Evolutionary conservation across 2,329 filamentous ascomycete species (phyloP).

Genomic region (Penicillium sp.): DNA sequence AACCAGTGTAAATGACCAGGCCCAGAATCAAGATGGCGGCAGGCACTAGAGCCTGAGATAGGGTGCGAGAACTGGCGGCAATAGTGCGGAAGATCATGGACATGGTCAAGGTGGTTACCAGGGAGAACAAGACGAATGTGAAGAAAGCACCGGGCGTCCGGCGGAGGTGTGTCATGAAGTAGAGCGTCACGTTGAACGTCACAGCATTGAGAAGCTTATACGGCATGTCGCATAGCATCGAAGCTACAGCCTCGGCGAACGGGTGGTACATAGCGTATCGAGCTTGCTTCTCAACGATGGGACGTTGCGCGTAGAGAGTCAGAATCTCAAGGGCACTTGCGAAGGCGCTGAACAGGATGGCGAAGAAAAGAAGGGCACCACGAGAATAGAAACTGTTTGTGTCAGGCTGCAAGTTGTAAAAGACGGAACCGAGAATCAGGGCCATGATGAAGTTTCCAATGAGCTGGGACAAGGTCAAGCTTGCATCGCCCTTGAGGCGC

Average conservation of each 20-base stretch:
- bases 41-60: conserved; percentile 53
- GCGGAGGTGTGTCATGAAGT: conserved; percentile 80
- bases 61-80: conserved; percentile 64
- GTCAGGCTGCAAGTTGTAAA: conserved; percentile 65
- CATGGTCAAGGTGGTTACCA: conserved; percentile 69
- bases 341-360: conserved; percentile 80
- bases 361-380: conserved; percentile 79
- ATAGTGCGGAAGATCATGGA: conserved; percentile 81
- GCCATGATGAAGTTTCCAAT: conserved; percentile 68
- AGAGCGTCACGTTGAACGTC: conserved; percentile 71
- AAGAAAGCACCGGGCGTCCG: conserved; percentile 73
- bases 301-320: conserved; percentile 21
- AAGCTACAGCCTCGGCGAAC: conserved; percentile 15
- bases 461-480: conserved; percentile 62
- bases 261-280: conserved; percentile 27
- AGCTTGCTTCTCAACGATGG: conserved; percentile 23
- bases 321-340: conserved; percentile 63
- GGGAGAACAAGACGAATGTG: conserved; percentile 74
- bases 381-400: conserved; percentile 72
- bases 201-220: conserved; percentile 72
- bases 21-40: conserved; percentile 46
- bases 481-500: conserved; percentile 70
- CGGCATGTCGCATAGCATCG: conserved; percentile 50
- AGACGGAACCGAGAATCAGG: conserved; percentile 73
- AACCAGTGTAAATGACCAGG: conserved; percentile 47